These are phyloP conservation scores for Cladochytrium replicatum DNA, from an alignment of 192 early-diverging fungal species.

Conservation along the genomic window DNA sequence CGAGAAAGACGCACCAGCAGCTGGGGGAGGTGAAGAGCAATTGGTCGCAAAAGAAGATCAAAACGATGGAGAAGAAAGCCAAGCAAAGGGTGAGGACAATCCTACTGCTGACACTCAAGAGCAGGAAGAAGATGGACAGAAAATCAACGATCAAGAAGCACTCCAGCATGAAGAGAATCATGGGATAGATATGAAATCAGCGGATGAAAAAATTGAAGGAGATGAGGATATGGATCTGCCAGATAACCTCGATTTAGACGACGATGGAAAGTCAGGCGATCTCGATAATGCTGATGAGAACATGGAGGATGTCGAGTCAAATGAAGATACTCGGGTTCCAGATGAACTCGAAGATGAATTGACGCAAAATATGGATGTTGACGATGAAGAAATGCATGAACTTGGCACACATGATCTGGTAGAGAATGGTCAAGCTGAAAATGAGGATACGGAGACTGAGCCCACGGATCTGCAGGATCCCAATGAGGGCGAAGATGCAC, in stretches of 20 bases:
- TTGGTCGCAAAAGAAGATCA: constrained; percentile 44
- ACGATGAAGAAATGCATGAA: constrained; percentile 21
- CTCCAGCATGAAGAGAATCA: constrained; percentile 39
- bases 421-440: constrained; percentile 24
- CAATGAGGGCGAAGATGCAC: constrained; percentile 29
- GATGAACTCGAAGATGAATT: constrained; percentile 29
- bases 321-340: constrained; percentile 28
- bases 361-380: constrained; percentile 16
- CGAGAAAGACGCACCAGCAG: constrained; percentile 45
- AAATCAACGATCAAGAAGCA: constrained; percentile 21
- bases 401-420: constrained; percentile 21
- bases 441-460: constrained; percentile 26
- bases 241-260: constrained; percentile 68
- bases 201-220: constrained; percentile 43
- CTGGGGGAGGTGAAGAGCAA: constrained; percentile 39
- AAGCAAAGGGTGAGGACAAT: constrained; percentile 29
- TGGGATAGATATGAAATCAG: constrained; percentile 32
- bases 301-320: constrained; percentile 19
- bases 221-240: constrained; percentile 70
- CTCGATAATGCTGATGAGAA: constrained; percentile 20
- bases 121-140: constrained; percentile 31
- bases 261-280: constrained; percentile 40
- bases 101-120: constrained; percentile 35
- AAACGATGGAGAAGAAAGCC: constrained; percentile 26
- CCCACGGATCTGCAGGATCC: constrained; percentile 28